phyloP scores from a whole-genome alignment of 176 grass and related monocot species.

The Triticum monococcum region DNA sequence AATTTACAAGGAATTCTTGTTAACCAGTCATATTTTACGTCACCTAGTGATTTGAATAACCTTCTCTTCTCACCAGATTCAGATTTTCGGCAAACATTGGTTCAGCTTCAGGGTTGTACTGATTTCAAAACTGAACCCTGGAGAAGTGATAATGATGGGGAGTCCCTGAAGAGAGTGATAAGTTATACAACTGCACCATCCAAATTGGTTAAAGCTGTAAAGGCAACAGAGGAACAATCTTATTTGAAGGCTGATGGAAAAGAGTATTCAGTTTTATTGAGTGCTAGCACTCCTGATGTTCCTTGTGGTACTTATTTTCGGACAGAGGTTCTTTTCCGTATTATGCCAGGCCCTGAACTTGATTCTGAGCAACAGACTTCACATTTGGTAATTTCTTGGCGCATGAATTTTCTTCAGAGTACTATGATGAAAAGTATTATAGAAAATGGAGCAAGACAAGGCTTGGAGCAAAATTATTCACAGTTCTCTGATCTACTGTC shows the following conservation, averaged over 20 bases:
- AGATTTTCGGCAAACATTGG: conserved; percentile 53
- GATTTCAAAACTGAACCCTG: conserved; percentile 77
- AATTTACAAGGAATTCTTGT: conserved; percentile 79
- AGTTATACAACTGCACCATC: conserved; percentile 82
- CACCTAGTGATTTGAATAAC: conserved; percentile 69
- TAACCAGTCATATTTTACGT: conserved; percentile 58
- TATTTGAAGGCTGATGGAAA: conserved; percentile 85
- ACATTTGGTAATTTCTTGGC: conserved; percentile 83
- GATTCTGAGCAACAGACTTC: conserved; percentile 65
- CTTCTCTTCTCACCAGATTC: conserved; percentile 88
- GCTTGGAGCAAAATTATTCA: conserved; percentile 65
- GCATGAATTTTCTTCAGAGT: conserved; percentile 97
- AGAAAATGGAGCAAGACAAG: conserved; percentile 95
- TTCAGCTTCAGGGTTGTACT: conserved; percentile 61
- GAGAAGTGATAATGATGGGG: conserved; percentile 54
- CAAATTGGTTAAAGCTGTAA: conserved; percentile 80
- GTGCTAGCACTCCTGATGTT: conserved; percentile 91
- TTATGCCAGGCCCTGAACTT: conserved; percentile 68
- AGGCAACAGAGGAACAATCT: conserved; percentile 84
- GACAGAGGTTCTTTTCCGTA: conserved; percentile 84
- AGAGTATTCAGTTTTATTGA: conserved; percentile 70
- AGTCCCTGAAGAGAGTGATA: conserved; percentile 63
- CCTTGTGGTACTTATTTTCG: conserved; percentile 82
- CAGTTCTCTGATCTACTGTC: conserved; percentile 74
- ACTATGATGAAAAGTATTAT: conserved; percentile 92